Conservation (phyloP, 768 basidiomycete species). For the Naganishia randhawae region DNA sequence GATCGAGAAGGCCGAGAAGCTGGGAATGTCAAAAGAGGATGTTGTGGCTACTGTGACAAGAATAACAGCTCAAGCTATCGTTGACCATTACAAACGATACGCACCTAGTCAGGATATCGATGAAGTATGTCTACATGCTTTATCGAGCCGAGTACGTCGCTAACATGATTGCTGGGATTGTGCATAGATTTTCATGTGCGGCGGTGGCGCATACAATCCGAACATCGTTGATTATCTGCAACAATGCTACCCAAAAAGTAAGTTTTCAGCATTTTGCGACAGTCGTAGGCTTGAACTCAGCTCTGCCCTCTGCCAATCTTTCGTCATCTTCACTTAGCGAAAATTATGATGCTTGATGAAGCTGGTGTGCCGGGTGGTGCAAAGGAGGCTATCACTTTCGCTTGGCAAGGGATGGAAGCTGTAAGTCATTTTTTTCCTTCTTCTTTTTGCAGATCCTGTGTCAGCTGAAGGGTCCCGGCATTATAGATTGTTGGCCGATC, state of each 20-base stretch:
- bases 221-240: constrained; percentile 32
- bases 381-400: constrained; percentile 40
- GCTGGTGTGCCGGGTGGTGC: constrained; percentile 34
- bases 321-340: constrained; percentile 22
- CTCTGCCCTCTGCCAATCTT: not conserved
- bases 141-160: not conserved
- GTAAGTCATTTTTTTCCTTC: constrained; percentile 10
- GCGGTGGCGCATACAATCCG: constrained; percentile 40
- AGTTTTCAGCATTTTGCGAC: constrained; percentile 5
- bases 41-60: constrained; percentile 38
- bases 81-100: constrained; percentile 39
- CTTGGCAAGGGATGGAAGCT: constrained; percentile 42
- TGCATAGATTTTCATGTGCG: constrained; percentile 39
- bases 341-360: constrained; percentile 36
- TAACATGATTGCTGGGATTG: not conserved
- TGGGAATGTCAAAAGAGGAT: constrained; percentile 31
- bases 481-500: constrained; percentile 32
- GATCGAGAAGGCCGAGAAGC: constrained; percentile 28
- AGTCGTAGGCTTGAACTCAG: not conserved
- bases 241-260: constrained; percentile 27
- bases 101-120: constrained; percentile 37
- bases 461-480: not conserved
- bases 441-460: not conserved
- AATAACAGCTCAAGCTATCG: constrained; percentile 37
- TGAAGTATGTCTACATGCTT: constrained; percentile 24